Evolutionary conservation across 306 rosid species (phyloP).

Genomic region (Rosa rugosa): DNA sequence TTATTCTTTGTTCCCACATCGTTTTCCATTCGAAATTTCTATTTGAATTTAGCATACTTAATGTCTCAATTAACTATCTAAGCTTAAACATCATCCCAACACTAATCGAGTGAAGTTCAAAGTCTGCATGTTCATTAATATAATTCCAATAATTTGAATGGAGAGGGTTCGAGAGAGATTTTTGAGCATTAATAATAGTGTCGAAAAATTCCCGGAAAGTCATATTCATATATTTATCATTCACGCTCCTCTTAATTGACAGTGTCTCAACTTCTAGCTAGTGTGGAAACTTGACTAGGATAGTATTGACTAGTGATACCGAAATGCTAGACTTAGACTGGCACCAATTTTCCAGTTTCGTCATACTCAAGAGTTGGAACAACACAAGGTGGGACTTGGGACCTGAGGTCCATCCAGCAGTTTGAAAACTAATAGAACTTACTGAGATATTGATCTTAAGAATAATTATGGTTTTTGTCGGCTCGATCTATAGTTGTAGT

Average conservation of each 20-base stretch:
- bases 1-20: neutral
- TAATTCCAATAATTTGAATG: neutral
- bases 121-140: neutral
- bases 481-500: neutral
- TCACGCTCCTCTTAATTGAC: neutral
- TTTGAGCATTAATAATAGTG: neutral
- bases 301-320: neutral
- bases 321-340: neutral
- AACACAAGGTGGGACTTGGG: neutral
- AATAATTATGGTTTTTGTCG: too few species aligned
- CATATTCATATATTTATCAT: constrained; percentile 3
- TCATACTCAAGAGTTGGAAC: neutral
- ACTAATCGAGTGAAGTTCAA: constrained; percentile 5
- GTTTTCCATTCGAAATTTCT: constrained; percentile 10
- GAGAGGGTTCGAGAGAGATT: neutral
- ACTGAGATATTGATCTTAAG: neutral
- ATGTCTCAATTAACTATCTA: neutral
- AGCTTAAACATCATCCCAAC: neutral
- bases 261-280: neutral
- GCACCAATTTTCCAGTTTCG: neutral
- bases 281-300: constrained; percentile 8
- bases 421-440: neutral
- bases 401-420: neutral
- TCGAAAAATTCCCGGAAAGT: neutral
- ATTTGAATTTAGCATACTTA: neutral